Conservation (phyloP, 2,329 filamentous ascomycete genomes). For the Endocalyx cinctus region DNA sequence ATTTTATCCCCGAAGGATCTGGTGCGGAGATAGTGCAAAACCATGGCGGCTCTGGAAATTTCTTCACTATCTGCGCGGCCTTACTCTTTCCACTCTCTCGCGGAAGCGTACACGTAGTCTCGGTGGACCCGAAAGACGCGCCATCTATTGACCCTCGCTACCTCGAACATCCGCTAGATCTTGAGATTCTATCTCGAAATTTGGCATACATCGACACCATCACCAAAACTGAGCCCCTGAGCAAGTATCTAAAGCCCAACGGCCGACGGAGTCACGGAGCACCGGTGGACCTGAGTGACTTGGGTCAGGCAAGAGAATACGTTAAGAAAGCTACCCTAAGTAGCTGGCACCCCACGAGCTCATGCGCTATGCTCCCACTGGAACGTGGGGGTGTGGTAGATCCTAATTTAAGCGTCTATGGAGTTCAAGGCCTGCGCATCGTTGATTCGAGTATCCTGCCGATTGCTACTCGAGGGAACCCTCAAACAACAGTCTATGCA, state of each 20-base stretch:
- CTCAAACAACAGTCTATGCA: slow-evolving; percentile 4
- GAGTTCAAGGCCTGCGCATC: slow-evolving; percentile 5
- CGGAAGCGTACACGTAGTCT: slow-evolving; percentile 36
- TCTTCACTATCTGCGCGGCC: slow-evolving; percentile 22
- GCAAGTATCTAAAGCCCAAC: slow-evolving; percentile 25
- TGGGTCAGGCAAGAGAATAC: slow-evolving; percentile 17
- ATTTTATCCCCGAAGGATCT: slow-evolving; percentile 3
- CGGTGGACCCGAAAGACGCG: slow-evolving; percentile 25
- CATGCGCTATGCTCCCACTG: slow-evolving; percentile 9
- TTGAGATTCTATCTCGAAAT: slow-evolving; percentile 33
- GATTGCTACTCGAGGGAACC: slow-evolving; percentile 4
- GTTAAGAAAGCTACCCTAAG: slow-evolving; percentile 2
- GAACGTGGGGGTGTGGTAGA: slow-evolving; percentile 9
- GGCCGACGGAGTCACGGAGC: slow-evolving; percentile 17
- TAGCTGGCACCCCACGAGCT: slow-evolving; percentile 6
- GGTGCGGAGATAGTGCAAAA: slow-evolving; percentile 1
- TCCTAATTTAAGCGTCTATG: slow-evolving; percentile 5
- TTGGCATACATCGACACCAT: slow-evolving; percentile 28
- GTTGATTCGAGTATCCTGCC: slow-evolving; percentile 9
- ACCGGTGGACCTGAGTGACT: slow-evolving; percentile 10
- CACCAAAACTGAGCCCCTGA: slow-evolving; percentile 25
- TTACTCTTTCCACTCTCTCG: slow-evolving; percentile 36
- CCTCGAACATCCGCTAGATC: slow-evolving; percentile 37
- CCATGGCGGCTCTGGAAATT: slow-evolving; percentile 14
- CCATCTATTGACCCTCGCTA: slow-evolving; percentile 39